These are phyloP conservation scores for Trichosanthes truncata DNA, from an alignment of 306 rosid species.

Conservation along the genomic window DNA sequence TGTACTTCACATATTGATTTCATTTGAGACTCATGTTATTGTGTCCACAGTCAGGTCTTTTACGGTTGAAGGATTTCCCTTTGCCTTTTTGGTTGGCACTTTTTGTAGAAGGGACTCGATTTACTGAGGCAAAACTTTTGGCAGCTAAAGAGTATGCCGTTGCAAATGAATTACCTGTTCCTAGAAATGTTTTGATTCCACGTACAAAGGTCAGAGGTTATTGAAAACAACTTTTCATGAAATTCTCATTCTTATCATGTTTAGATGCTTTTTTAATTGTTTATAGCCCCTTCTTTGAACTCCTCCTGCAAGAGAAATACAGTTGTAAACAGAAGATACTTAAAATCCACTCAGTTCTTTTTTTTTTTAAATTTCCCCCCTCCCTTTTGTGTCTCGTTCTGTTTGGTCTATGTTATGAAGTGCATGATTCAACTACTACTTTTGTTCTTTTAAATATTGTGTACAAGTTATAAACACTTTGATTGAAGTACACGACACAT, in stretches of 20 bases:
- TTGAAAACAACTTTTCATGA: background rate
- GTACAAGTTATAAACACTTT: background rate
- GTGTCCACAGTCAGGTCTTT: constrained; percentile 66
- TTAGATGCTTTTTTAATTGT: background rate
- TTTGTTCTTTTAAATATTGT: background rate
- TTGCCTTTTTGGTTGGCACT: constrained; percentile 95
- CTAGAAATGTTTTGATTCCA: constrained; percentile 89
- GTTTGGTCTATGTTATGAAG: background rate
- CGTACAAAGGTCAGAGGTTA: constrained; percentile 66
- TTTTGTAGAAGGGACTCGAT: constrained; percentile 95
- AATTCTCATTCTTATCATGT: background rate
- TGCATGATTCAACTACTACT: background rate
- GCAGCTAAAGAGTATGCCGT: constrained; percentile 90
- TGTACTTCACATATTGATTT: background rate
- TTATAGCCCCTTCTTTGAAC: background rate
- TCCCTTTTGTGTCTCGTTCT: background rate
- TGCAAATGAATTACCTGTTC: constrained; percentile 57
- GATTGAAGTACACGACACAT: background rate
- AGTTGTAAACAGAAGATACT: background rate
- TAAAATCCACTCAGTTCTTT: background rate
- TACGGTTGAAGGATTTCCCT: constrained; percentile 61
- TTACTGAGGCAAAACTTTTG: constrained; percentile 74
- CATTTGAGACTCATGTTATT: constrained; percentile 21
- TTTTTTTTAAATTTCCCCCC: background rate
- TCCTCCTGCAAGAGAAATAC: background rate